These are phyloP conservation scores for Lunasporangiospora selenospora DNA, from an alignment of 192 early-diverging fungal genomes.

Conservation along the genomic window DNA sequence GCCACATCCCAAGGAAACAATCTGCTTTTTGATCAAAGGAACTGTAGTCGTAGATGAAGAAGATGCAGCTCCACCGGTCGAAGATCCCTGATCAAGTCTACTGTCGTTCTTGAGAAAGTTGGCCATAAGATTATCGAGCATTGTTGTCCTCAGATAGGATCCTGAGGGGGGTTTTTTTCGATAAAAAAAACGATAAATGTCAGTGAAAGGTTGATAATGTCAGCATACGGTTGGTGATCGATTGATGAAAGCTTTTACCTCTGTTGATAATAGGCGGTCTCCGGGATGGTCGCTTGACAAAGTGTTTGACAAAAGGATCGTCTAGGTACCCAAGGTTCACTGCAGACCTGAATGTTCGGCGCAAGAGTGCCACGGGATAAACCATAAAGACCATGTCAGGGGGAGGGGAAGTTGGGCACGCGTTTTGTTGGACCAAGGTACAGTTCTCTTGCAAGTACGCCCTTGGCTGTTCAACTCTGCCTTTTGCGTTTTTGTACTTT, in stretches of 20 bases:
- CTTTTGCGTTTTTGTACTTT: too few relatives aligned
- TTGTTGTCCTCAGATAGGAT: conserved; percentile 76
- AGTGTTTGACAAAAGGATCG: conserved; percentile 83
- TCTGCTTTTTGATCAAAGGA: conserved; percentile 63
- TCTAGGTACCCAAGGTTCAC: conserved; percentile 80
- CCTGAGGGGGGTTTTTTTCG: conserved; percentile 49
- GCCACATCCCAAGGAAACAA: conserved; percentile 90
- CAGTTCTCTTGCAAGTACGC: too few relatives aligned
- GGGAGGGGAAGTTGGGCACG: too few relatives aligned
- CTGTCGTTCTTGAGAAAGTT: conserved; percentile 61
- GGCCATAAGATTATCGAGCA: conserved; percentile 69
- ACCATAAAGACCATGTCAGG: too few relatives aligned
- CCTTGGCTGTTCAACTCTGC: too few relatives aligned
- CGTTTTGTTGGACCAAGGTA: too few relatives aligned
- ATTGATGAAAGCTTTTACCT: conserved; percentile 50
- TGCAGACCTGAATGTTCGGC: conserved; percentile 66
- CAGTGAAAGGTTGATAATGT: not conserved
- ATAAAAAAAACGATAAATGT: not conserved
- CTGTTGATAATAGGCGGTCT: conserved; percentile 94
- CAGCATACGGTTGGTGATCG: not conserved
- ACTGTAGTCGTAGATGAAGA: not conserved
- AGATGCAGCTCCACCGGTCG: not conserved
- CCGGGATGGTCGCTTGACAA: conserved; percentile 75
- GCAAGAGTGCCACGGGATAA: not conserved
- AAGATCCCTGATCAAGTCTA: too few relatives aligned